Conservation (phyloP, 805 yeast species). For the Saturnispora silvae region DNA sequence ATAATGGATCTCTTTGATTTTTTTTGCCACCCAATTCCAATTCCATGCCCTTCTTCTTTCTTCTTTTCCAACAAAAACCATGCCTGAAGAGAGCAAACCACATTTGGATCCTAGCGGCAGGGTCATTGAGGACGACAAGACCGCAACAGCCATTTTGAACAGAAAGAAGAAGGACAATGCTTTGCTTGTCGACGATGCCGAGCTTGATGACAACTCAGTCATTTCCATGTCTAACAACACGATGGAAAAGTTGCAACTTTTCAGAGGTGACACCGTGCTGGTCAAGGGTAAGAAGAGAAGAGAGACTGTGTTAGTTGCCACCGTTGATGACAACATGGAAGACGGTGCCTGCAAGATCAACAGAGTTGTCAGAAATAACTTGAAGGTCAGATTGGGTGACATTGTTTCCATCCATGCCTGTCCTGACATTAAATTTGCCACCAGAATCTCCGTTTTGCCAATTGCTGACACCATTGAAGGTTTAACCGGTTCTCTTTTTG, state of each 20-base stretch:
- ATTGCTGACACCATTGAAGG: conserved; percentile 98
- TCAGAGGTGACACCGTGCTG: conserved; percentile 95
- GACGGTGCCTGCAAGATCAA: conserved; percentile 92
- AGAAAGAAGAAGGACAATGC: conserved; percentile 96
- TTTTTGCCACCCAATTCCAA: conserved; percentile 6
- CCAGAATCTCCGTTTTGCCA: conserved; percentile 89
- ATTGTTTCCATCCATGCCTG: conserved; percentile 86
- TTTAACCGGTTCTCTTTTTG: conserved; percentile 90
- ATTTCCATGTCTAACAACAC: conserved; percentile 91
- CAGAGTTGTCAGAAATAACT: conserved; percentile 91
- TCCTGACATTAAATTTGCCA: conserved; percentile 95
- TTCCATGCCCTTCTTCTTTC: background rate
- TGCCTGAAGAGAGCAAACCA: conserved; percentile 23
- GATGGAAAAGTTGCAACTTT: conserved; percentile 87
- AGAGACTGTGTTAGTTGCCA: conserved; percentile 91
- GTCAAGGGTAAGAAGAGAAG: conserved; percentile 97
- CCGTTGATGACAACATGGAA: conserved; percentile 93
- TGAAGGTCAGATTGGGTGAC: conserved; percentile 91
- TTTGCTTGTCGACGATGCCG: conserved; percentile 91
- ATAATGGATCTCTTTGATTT: no score
- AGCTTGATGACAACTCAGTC: conserved; percentile 93
- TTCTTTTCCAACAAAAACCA: conserved; percentile 1
- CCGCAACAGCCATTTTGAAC: conserved; percentile 96
- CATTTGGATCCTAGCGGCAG: conserved; percentile 29
- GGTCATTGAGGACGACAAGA: conserved; percentile 30